These are phyloP conservation scores for Dryas integrifolia DNA, from an alignment of 331 rosid species.

Conservation along the genomic window DNA sequence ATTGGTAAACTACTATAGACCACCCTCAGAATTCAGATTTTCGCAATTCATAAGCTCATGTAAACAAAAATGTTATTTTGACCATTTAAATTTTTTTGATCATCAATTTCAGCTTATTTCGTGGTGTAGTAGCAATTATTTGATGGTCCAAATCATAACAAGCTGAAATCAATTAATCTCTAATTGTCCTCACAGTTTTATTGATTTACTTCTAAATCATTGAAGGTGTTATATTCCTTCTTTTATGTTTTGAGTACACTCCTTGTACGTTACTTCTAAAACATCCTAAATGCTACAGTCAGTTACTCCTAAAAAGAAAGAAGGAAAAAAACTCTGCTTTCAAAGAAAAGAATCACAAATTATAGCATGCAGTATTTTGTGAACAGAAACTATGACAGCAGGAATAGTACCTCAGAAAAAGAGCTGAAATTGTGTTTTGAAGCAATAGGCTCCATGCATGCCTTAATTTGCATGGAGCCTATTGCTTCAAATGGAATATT, in stretches of 20 bases:
- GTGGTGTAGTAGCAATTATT: not conserved
- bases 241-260: not conserved
- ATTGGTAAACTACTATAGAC: not conserved
- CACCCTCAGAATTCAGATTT: not conserved
- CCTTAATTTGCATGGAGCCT: constrained; percentile 45
- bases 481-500: too few relatives aligned
- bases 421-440: constrained; percentile 59
- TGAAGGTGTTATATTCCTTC: not conserved
- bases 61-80: too few relatives aligned
- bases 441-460: constrained; percentile 82
- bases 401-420: constrained; percentile 63
- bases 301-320: not conserved
- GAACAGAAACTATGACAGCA: not conserved
- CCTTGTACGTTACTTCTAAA: not conserved
- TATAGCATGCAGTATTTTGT: not conserved
- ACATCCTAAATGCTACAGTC: not conserved
- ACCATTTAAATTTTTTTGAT: not conserved
- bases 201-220: not conserved
- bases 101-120: not conserved
- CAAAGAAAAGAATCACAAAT: not conserved
- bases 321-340: not conserved
- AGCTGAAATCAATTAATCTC: not conserved
- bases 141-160: not conserved
- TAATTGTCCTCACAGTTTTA: not conserved
- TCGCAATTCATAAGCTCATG: not conserved